A percentile compares a stretch with the other conserved stretches of the same genome.
Conservation (phyloP, 2,329 filamentous ascomycete species). For the Ophiostoma fasciatum region DNA sequence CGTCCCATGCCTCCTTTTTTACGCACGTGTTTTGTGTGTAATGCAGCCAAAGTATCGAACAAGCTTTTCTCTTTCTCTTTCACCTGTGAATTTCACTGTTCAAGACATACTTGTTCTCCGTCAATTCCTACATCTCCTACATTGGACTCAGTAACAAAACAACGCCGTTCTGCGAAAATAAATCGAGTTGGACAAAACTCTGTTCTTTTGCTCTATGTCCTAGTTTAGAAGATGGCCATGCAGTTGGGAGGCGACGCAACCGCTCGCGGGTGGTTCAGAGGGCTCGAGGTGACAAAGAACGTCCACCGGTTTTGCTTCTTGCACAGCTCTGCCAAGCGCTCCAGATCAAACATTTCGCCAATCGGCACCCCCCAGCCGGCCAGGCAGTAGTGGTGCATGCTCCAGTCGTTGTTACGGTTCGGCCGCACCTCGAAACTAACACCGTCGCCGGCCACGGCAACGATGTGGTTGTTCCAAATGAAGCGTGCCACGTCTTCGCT, state of each 20-base stretch:
- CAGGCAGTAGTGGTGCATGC: constrained; percentile 3
- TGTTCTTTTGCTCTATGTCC: too few species aligned
- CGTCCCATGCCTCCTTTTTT: too few species aligned
- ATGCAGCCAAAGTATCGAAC: too few species aligned
- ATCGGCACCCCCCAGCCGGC: constrained; percentile 8
- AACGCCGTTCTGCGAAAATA: too few species aligned
- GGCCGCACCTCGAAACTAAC: constrained; percentile 29
- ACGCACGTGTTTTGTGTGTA: too few species aligned
- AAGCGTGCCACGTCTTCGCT: constrained; percentile 32
- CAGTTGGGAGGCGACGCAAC: constrained; percentile 2
- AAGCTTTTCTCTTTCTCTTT: too few species aligned
- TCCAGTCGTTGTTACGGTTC: constrained; percentile 2
- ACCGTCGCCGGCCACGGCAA: constrained; percentile 40
- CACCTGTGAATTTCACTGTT: too few species aligned
- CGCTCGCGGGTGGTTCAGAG: constrained; percentile 3
- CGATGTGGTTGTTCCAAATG: constrained; percentile 41
- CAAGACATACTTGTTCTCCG: too few species aligned
- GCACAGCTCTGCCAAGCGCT: constrained; percentile 4
- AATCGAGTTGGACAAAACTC: too few species aligned
- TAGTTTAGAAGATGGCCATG: constrained; percentile 3
- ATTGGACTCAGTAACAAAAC: too few species aligned
- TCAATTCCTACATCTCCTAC: too few species aligned
- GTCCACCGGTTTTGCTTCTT: constrained; percentile 2
- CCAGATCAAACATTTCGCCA: constrained; percentile 7
- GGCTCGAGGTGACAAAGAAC: constrained; percentile 4